phyloP scores from a whole-genome alignment of 176 grass and related monocot species.

The Oryza officinalis region DNA sequence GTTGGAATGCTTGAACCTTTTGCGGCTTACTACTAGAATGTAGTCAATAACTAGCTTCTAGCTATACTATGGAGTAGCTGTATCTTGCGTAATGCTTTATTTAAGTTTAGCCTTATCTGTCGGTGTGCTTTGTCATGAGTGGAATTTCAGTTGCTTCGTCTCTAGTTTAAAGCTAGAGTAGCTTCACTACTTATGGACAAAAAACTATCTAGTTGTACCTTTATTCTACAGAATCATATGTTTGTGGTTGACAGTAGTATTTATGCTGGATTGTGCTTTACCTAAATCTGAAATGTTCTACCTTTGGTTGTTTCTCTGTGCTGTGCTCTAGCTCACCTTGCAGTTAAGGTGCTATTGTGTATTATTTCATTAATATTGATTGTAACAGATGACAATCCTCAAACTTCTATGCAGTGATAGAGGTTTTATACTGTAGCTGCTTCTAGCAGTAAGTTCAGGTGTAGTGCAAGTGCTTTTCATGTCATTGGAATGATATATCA shows the following conservation, averaged over 20 bases:
- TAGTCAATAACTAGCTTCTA: conserved; percentile 70
- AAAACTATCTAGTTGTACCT: conserved; percentile 68
- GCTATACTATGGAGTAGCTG: conserved; percentile 54
- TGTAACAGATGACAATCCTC: conserved; percentile 32
- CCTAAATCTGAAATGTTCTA: conserved; percentile 36
- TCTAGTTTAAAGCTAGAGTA: conserved; percentile 72
- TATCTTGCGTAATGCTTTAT: conserved; percentile 57
- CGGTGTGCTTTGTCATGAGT: conserved; percentile 57
- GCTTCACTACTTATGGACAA: conserved; percentile 52
- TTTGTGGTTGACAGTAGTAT: conserved; percentile 56
- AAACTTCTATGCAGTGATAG: conserved; percentile 44
- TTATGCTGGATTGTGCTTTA: conserved; percentile 42
- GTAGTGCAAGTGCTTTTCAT: conserved; percentile 41
- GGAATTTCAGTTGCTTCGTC: conserved; percentile 49
- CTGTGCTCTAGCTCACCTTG: conserved; percentile 34
- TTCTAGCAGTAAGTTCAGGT: conserved; percentile 34
- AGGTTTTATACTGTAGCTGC: conserved; percentile 33
- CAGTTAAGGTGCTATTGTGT: conserved; percentile 21
- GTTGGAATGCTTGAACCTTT: conserved; percentile 70
- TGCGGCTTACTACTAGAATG: conserved; percentile 63
- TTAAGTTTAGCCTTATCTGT: conserved; percentile 49
- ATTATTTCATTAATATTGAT: conserved; percentile 16
- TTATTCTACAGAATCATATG: conserved; percentile 50
- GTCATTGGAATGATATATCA: conserved; percentile 36
- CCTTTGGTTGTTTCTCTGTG: conserved; percentile 37